Percentiles rank a stretch among this genome's conserved stretches.
These are phyloP conservation scores for Agroathelia rolfsii DNA, from an alignment of 1,284 basidiomycete genomes.

Conservation along the genomic window DNA sequence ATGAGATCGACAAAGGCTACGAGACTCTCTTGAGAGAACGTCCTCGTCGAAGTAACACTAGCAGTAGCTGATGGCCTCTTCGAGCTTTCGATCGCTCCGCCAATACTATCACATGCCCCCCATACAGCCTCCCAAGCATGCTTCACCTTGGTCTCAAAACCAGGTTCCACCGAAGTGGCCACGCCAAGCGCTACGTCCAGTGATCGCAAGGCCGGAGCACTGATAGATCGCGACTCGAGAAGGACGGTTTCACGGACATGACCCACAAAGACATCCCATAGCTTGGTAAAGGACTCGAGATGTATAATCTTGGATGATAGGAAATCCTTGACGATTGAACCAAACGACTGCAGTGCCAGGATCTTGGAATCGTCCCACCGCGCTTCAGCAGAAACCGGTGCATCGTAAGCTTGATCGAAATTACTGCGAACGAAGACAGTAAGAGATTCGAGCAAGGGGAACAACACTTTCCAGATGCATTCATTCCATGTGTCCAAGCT, in stretches of 20 bases:
- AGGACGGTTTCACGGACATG: constrained; percentile 64
- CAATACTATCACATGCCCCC: constrained; percentile 63
- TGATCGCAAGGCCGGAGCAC: constrained; percentile 72
- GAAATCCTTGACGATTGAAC: constrained; percentile 78
- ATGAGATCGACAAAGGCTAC: constrained; percentile 72
- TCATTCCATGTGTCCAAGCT: constrained; percentile 78
- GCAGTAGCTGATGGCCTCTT: constrained; percentile 16
- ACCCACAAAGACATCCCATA: constrained; percentile 65
- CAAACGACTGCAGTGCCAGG: constrained; percentile 78
- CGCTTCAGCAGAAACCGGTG: constrained; percentile 12
- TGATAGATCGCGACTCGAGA: constrained; percentile 58
- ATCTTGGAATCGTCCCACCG: constrained; percentile 85
- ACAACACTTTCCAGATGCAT: constrained; percentile 82
- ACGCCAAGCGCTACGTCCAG: constrained; percentile 71
- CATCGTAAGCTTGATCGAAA: constrained; percentile 14
- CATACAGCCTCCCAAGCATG: constrained; percentile 57
- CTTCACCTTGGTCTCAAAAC: constrained; percentile 31
- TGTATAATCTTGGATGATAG: constrained; percentile 63
- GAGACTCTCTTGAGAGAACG: constrained; percentile 84
- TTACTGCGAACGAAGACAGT: constrained; percentile 41
- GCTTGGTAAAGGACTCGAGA: constrained; percentile 56
- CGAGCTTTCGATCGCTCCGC: constrained; percentile 33
- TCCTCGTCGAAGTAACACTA: constrained; percentile 20
- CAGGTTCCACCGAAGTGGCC: constrained; percentile 29
- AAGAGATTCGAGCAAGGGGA: constrained; percentile 77